Conservation (phyloP, 1,284 basidiomycete genomes). For the Farysia itapuensis region DNA sequence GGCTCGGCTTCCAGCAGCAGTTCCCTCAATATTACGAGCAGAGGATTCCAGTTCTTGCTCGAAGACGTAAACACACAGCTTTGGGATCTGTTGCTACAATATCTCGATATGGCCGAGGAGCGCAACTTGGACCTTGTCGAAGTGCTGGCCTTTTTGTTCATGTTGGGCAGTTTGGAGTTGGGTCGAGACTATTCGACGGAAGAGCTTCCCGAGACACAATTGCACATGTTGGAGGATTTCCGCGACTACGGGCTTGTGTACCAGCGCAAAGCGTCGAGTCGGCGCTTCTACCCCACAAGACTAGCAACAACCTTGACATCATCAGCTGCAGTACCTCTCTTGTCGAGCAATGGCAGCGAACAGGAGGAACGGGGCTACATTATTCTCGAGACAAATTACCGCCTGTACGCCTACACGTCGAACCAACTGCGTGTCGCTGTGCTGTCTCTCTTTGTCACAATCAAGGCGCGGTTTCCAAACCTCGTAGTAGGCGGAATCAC, state of each 20-base stretch:
- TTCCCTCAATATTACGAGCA: slow-evolving; percentile 76
- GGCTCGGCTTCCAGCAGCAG: slow-evolving; percentile 2
- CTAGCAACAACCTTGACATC: slow-evolving; percentile 87
- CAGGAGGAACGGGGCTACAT: slow-evolving; percentile 74
- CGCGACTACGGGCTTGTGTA: slow-evolving; percentile 93
- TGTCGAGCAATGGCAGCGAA: slow-evolving; percentile 36
- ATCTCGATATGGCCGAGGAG: slow-evolving; percentile 62
- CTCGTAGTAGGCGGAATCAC: slow-evolving; percentile 93
- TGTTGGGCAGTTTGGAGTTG: slow-evolving; percentile 50
- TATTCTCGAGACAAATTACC: slow-evolving; percentile 96
- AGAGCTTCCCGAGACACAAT: slow-evolving; percentile 75
- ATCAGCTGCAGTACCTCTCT: slow-evolving; percentile 63
- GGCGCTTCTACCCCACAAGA: slow-evolving; percentile 84
- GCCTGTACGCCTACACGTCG: slow-evolving; percentile 95
- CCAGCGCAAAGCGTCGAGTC: slow-evolving; percentile 64
- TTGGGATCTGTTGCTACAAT: slow-evolving; percentile 94
- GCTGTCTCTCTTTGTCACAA: slow-evolving; percentile 85
- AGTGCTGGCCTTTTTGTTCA: slow-evolving; percentile 86
- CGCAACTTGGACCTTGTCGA: slow-evolving; percentile 79
- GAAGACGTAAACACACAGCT: slow-evolving; percentile 94
- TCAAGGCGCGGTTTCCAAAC: slow-evolving; percentile 93
- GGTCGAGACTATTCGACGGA: slow-evolving; percentile 73
- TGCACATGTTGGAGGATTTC: slow-evolving; percentile 85
- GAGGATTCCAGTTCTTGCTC: slow-evolving; percentile 94
- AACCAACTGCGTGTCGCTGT: slow-evolving; percentile 96